Base-by-base conservation (phyloP, 2,329 filamentous ascomycete genomes). In the Colletotrichum sidae region DNA sequence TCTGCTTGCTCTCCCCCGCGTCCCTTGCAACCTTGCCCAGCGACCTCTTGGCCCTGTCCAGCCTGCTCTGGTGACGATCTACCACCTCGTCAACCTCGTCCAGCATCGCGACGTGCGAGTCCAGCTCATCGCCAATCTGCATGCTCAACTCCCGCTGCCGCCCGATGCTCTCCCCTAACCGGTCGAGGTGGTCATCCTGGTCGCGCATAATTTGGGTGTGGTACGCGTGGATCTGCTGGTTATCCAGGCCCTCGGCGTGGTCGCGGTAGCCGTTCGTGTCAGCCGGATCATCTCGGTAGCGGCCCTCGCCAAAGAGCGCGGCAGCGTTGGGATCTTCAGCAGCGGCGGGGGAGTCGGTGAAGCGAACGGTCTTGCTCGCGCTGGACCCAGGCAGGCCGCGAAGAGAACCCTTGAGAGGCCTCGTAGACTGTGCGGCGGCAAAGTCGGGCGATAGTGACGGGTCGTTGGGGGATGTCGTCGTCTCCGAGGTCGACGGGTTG, bases 91-190 rank as follows among this genome's bases (percentile, higher is more conserved):
- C 96, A 49, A 96, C 89, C 72, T 97, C 95, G 76, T 97, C 95
- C 37, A 99, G 83, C 83, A 99, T 84, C 71, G 91, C 85, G 42
- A 96, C 92, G 73, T 99, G 96, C 70, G 89, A 91, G 72, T 98
- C 96, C 41, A 99, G 84, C 83, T 99, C 96, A 76, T 97, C 92
- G 37, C 96, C 95, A 73, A 99, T 98, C 81, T 96, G 93, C 81
- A 97, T 96, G 75, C 91, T 94, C 67, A 99, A 84, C 80, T 98
- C 93, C 54, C 96, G 86, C 81, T 98, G 96, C 44, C 96, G 88
- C 4, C 92, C 87, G 70, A 99, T 97, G 63, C 89, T 93, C 72
- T 89, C 88, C n/a, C 94, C 93, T 4, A 99, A 82, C 9, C 86
- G 84, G 76, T 98, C 95, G n/a, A 99, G 85, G 77, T 97, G 94